Evolutionary conservation across 768 basidiomycete species (phyloP), one percentile per base, ranked within the genome.

Genomic region (Stropharia rugosoannulata): DNA sequence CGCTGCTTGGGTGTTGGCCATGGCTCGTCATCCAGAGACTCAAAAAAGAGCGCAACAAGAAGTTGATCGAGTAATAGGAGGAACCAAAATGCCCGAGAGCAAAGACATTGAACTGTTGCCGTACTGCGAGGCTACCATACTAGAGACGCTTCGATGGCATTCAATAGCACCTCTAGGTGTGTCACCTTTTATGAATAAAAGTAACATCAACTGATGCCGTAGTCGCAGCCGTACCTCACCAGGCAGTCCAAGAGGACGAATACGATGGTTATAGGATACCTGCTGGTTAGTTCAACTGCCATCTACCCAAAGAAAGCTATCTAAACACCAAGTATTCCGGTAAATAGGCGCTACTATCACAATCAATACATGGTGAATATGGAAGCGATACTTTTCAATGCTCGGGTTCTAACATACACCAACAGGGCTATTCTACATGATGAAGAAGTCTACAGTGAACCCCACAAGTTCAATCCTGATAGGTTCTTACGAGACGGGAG

Each of bases 391-490:
- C 19, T 5, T 44, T 18, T 12, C 15, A 13, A 29, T 36, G 16
- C 19, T 29, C 40, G 7, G 13, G 22, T 1, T 50, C 15, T 41
- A 45, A 44, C 32, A 5, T 9, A 13, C 57, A 1, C 10, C 15
- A 8, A 4, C 32, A 66, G 77, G 76, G 75, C 70, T 5, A 76
- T 79, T 22, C 70, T 77, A 15, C 83, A 82, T 54, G 80, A 86
- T 61, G 75, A 76, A 47, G 64, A 61, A 2, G 68, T 72, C 39
- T 87, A 83, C 67, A 75, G 78, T 7, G 75, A 85, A 37, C 77
- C 85, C 5, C 74, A 75, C 53, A 60, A 60, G 7, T 85, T 85
- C 68, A 72, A 75, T 27, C 86, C 86, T 8, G 81, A 84, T 56
- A 73, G 85, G 36, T 83, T 81, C 68, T 64, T 87, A 25, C 35